phyloP scores from a whole-genome alignment of 345 rosid species.

The rapeseed (Brassica napus) region Da-Ae NC_063443.1:16538001-16538500 shows the following conservation, averaged over 20 bases:
- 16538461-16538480: background rate
- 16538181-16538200: constrained; percentile 22
- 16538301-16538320: constrained; percentile 28
- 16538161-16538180: background rate
- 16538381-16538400: constrained; percentile 77
- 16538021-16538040: background rate
- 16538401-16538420: constrained; percentile 49
- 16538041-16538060: background rate
- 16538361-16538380: constrained; percentile 91
- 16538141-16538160: background rate
- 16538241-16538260: constrained; percentile 30
- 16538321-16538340: background rate
- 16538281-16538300: constrained; percentile 18
- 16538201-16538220: constrained; percentile 9
- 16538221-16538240: constrained; percentile 9
- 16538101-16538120: background rate
- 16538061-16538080: background rate
- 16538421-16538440: background rate
- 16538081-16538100: background rate
- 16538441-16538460: background rate
- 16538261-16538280: constrained; percentile 22
- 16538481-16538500: constrained; percentile 10
- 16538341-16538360: constrained; percentile 69
- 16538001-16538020: background rate
- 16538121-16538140: background rate